Conservation (phyloP, 441 rosid genomes). For the Bocquillonia castaneifolia region DNA sequence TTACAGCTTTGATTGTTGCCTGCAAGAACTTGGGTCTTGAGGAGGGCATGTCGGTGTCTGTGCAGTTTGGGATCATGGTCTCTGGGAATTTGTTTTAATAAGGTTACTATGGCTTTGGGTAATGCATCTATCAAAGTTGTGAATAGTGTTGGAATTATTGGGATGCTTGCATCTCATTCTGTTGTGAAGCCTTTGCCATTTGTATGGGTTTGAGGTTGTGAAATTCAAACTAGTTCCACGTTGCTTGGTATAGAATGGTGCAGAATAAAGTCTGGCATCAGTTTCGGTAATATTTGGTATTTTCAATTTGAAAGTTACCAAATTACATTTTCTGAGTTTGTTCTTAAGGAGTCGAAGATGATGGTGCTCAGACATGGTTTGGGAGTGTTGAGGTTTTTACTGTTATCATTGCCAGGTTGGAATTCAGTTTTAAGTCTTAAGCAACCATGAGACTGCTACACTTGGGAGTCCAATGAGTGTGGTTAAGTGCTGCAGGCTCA, state of each 20-base stretch:
- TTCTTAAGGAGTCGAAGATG: slow-evolving; percentile 9
- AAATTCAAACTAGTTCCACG: slow-evolving; percentile 10
- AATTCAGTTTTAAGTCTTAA: slow-evolving; percentile 1
- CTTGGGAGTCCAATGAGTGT: slow-evolving; percentile 10
- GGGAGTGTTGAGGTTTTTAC: slow-evolving; percentile 14
- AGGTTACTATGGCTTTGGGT: slow-evolving; percentile 31
- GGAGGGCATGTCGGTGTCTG: slow-evolving; percentile 50
- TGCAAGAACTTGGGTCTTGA: slow-evolving; percentile 67
- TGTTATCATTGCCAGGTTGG: slow-evolving; percentile 13
- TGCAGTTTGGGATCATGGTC: slow-evolving; percentile 42
- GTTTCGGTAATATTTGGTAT: slow-evolving; percentile 23
- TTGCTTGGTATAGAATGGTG: slow-evolving; percentile 21
- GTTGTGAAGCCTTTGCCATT: slow-evolving; percentile 23
- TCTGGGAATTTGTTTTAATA: slow-evolving; percentile 30
- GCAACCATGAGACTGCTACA: slow-evolving; percentile 5
- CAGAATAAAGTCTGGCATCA: slow-evolving; percentile 15
- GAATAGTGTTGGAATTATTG: slow-evolving; percentile 26
- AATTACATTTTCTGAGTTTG: slow-evolving; percentile 12
- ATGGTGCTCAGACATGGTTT: slow-evolving; percentile 4
- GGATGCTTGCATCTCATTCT: slow-evolving; percentile 25
- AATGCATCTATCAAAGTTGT: slow-evolving; percentile 23
- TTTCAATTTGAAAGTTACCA: slow-evolving; percentile 5
- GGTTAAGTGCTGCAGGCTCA: slow-evolving; percentile 14
- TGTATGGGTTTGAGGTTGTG: slow-evolving; percentile 16
- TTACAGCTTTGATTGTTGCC: slow-evolving; percentile 61